Percentiles rank a stretch among this genome's conserved stretches.
phyloP scores from a whole-genome alignment of 805 yeast genomes.

The Metschnikowia sp. region DNA sequence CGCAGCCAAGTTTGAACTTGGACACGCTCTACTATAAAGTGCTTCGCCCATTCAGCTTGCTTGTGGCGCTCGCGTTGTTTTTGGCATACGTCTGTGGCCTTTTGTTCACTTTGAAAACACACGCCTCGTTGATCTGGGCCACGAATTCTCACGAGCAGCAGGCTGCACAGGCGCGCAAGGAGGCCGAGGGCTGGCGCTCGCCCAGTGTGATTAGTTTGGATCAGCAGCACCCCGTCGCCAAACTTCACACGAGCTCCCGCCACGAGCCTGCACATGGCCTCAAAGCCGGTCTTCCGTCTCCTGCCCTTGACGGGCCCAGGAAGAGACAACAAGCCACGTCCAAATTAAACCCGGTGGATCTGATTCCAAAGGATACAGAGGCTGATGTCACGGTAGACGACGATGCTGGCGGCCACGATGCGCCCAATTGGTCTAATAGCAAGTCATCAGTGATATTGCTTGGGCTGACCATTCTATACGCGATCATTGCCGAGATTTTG shows the following conservation, averaged over 20 bases:
- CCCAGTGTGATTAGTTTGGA: conserved; percentile 38
- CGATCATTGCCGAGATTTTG: conserved; percentile 88
- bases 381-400: conserved; percentile 1
- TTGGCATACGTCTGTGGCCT: conserved; percentile 84
- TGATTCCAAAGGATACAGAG: background rate
- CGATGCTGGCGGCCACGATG: conserved; percentile 75
- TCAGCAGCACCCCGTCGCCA: background rate
- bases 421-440: conserved; percentile 92
- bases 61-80: conserved; percentile 78
- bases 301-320: conserved; percentile 1
- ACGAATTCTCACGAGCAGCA: conserved; percentile 38
- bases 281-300: background rate
- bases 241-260: background rate
- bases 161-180: conserved; percentile 21
- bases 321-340: conserved; percentile 3
- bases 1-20: conserved; percentile 70
- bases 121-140: conserved; percentile 95
- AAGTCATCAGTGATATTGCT: conserved; percentile 81
- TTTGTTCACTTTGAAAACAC: conserved; percentile 90
- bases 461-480: conserved; percentile 82
- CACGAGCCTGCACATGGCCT: background rate
- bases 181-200: conserved; percentile 24
- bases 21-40: conserved; percentile 63
- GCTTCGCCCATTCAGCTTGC: conserved; percentile 76
- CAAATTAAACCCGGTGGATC: conserved; percentile 2